Evolutionary conservation across 257 asterid genomes (phyloP).

Genomic region (Petunia secreta): DNA sequence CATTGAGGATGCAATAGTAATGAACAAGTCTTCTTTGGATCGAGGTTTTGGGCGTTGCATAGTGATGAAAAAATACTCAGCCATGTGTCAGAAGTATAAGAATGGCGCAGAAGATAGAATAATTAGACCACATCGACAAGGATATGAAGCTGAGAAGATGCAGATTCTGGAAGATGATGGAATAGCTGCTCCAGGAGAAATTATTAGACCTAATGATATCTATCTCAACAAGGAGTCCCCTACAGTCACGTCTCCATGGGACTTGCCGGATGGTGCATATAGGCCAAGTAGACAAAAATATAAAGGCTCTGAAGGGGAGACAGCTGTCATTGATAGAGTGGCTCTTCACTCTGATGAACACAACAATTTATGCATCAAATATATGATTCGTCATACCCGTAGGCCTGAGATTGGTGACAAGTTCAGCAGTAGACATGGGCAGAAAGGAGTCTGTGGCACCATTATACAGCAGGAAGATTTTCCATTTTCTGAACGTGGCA

Average conservation of each 20-base stretch:
- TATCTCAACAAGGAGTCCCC: conserved; percentile 83
- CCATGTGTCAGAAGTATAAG: conserved; percentile 63
- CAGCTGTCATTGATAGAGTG: conserved; percentile 81
- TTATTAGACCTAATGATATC: conserved; percentile 64
- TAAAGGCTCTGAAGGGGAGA: conserved; percentile 85
- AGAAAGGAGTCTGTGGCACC: conserved; percentile 97
- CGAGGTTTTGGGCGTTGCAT: conserved; percentile 99
- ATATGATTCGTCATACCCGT: conserved; percentile 95
- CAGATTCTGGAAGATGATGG: conserved; percentile 97
- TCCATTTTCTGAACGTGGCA: conserved; percentile 89
- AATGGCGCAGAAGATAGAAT: conserved; percentile 69
- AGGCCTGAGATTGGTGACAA: conserved; percentile 99
- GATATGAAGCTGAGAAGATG: conserved; percentile 58
- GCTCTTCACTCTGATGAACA: conserved; percentile 71
- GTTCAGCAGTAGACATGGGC: conserved; percentile 98
- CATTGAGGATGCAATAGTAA: conserved; percentile 98
- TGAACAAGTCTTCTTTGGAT: conserved; percentile 96
- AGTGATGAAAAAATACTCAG: conserved; percentile 74
- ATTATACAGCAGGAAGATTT: conserved; percentile 92
- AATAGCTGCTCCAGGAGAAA: conserved; percentile 93
- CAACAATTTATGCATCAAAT: conserved; percentile 63
- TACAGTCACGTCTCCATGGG: conserved; percentile 34
- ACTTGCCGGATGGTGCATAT: conserved; percentile 61
- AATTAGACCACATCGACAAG: conserved; percentile 62
- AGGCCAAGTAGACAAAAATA: conserved; percentile 57